Evolutionary conservation across 768 basidiomycete genomes (phyloP), one percentile per base, ranked within the genome.

Genomic region (Boletus sp.): DNA sequence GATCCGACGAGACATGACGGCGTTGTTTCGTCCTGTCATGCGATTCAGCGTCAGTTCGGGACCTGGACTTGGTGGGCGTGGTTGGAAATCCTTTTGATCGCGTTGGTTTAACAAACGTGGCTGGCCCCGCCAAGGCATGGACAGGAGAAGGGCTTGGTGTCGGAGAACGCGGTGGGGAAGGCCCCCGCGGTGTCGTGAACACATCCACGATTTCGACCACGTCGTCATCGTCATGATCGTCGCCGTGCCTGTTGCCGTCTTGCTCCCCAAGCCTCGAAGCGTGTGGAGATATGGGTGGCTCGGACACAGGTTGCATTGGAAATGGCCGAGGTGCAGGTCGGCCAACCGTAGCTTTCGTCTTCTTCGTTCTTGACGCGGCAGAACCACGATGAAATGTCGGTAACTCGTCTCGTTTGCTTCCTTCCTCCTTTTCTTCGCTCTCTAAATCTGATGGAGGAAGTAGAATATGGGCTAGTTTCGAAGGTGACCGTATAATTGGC

Each of bases 161-260:
- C 1, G 67, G 65, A 32, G 67, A 69, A 17, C 42, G 55, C 9
- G 63, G 65, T 6, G 67, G 67, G 7, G 65, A 64, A 10, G 58
- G 58, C 6, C 46, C 55, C 14, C 54, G 57, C 14, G 68, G 63
- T 10, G 65, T 57, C n/a, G 57, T 62, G 41, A 70, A 70, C 14
- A 65, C 59, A 37, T 70, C 63, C 14, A 57, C 51, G 3, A 61
- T 60, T 47, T 62, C 60, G 20, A 59, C 44, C 36, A 4, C 12
- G 10, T 59, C 55, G 2, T 4, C 46, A 15, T 18, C 49, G 7
- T 54, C 30, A 20, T 51, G 6, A n/a, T 18, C 12, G 11, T 39
- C 51, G 8, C 28, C 41, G 17, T 37, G 24, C 39, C n/a, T 42
- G 32, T 18, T 33, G 10, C 12, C 7, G 11, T 30, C 1, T 11